Base-by-base conservation (phyloP, 2,329 filamentous ascomycete genomes). In the Clonostachys rhizophaga region DNA sequence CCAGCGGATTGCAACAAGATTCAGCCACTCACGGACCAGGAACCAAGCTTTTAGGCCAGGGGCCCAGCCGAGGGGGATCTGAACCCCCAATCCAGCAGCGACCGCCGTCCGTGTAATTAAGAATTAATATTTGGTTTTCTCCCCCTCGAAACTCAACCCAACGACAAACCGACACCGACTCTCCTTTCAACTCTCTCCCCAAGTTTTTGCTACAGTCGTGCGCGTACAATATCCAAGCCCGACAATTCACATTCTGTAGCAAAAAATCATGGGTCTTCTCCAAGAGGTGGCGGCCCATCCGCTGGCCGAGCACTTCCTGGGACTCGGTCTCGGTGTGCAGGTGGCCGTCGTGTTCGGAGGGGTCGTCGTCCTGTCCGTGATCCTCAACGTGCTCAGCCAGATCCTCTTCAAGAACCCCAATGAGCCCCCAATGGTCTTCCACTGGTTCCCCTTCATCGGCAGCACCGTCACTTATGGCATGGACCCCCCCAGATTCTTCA, bases 381-480 rank as follows among this genome's bases (percentile, higher is more conserved):
- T 88, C 50, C 60, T 91, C 71, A 96, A 97, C 67, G 84, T 97
- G 54, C 61, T 89, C 56, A 76, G 76, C 53, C 92, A 97, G 69
- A 57, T 95, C 48, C 71, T 96, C 52, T 83, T 90, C 72, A 88
- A 82, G 71, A 92, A 91, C 58, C 81, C 86, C 45, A 87, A 91
- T 64, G 87, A 91, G 64, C 88, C 88, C 33, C 88, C 88, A 2
- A 57, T 91, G 49, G 87, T 92, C 52, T 92, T 91, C 66, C 86
- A 90, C 67, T 88, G 81, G 80, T 77, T 92, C 60, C 89, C 88
- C 49, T 70, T 95, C 55, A 78, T 99, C 59, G 92, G 92, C 54
- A 96, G 86, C 73, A 96, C 94, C 50, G 76, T 97, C 58, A 88
- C 83, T 41, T 99, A 97, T 71, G 92, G 92, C 67, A 96, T 96